These are phyloP conservation scores for Calonectria multiphialidica DNA, from an alignment of 2,329 filamentous ascomycete species.

Conservation along the genomic window DNA sequence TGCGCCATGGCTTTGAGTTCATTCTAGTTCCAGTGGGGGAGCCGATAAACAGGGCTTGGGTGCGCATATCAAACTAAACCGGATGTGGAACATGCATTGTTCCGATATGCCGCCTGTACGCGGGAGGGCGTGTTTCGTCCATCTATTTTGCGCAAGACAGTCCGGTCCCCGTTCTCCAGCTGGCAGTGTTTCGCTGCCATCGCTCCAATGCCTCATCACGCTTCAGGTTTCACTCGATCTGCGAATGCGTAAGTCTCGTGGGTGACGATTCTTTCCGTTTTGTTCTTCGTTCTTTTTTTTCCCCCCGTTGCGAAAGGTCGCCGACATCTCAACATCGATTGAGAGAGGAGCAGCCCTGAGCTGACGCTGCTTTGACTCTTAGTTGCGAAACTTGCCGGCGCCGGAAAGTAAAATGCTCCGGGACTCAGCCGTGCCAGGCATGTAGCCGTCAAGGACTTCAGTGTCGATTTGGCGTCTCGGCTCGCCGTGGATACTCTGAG, in stretches of 20 bases:
- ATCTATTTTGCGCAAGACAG: not conserved
- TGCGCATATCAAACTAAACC: not conserved
- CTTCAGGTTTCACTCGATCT: constrained; percentile 28
- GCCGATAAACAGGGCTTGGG: not conserved
- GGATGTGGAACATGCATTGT: constrained; percentile 14
- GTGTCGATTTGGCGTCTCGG: constrained; percentile 39
- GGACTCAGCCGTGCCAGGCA: constrained; percentile 40
- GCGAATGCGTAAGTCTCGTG: constrained; percentile 31
- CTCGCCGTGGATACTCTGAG: constrained; percentile 38
- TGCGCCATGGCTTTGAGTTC: not conserved
- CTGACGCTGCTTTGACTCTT: not conserved
- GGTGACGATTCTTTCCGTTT: not conserved
- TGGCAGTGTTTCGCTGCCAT: not conserved
- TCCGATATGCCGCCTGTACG: not conserved
- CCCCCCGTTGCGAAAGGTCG: not conserved
- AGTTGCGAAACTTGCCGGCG: constrained; percentile 41
- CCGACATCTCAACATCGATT: not conserved
- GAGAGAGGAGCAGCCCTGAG: not conserved
- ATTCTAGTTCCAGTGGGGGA: not conserved
- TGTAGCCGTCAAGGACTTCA: constrained; percentile 39
- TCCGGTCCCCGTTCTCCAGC: not conserved
- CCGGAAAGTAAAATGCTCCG: constrained; percentile 46
- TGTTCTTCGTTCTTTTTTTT: not conserved
- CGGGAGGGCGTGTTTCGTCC: not conserved
- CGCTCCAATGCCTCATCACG: constrained; percentile 7